Base-by-base conservation (phyloP, 345 rosid genomes). In the Firmiana major region DNA sequence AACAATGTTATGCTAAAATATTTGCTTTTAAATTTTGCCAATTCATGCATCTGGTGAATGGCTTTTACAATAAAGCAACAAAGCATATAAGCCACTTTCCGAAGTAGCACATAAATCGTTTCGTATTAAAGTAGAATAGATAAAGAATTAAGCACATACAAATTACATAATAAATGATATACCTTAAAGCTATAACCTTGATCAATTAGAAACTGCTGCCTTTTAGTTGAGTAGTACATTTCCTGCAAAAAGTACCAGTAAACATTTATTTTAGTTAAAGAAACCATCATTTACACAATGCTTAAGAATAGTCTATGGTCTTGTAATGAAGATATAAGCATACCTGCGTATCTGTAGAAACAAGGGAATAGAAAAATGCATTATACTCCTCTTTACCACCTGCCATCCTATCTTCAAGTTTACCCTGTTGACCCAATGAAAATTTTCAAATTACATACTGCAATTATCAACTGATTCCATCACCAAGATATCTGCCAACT, bases 351-450 rank as follows among this genome's bases (percentile, higher is more conserved):
- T 93, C 97, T 24, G 95, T 96, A 38, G 98, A 96, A 63, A 93
- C 99, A 77, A 93, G 94, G 11, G 99, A 96, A 83, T 96, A 96
- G 83, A 93, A 96, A 82, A 93, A 96, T 21, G 99, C 97, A 79
- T 93, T 93, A 85, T 93, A 96, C 79, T 96, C 98, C 87, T 93
- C 99, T 88, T 91, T 93, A 51, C 99, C 98, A 78, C 99, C 98
- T 13, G 98, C 97, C 95, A 91, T 87, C 85, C 99, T 90, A 86
- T 96, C 99, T 89, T 96, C 93, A 45, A 84, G 87, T 80, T 90
- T 96, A 80, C 99, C 99, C 98, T 93, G 85, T 79, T 31, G 21
- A 76, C 74, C 66, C 71, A 74, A 36, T 21, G 0, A 26, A 7
- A 67, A 21, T 21, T 10, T 66, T 34, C 22, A 48, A 43, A 21